Base-by-base conservation (phyloP, 2,329 filamentous ascomycete genomes). In the Fusarium sp. region DNA sequence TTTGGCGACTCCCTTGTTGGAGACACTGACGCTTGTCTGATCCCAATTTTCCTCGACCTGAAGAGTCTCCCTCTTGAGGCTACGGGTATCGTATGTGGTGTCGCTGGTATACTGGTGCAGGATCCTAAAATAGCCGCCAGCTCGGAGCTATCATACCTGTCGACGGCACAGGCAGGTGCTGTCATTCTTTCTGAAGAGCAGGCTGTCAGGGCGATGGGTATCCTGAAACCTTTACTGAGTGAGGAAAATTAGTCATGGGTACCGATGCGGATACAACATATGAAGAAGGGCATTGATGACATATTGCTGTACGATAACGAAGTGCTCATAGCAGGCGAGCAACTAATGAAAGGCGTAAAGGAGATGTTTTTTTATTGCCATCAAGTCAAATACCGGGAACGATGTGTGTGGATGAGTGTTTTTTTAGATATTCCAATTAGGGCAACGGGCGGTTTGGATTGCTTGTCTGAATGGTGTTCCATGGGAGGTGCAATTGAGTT, bases 61-160 rank as follows among this genome's bases (percentile, higher is more conserved):
- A 89, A 88, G 20, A 89, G 88, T 41, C 82, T 98, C 40, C 92
- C 95, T 0, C 85, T 95, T 41, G 93, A 97, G 78, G 94, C 93
- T 9, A 97, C 94, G 0, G 95, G 95, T 23, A 97, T 99, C 60
- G 93, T 99, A 5, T 97, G 94, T 72, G 95, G 96, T 30, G 93
- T 99, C 3, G 94, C 95, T 0, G 93, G 94, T 28, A 87, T 89
- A 56, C 83, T 98, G 30, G 91, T 94, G 1, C 88, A 92, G 50
- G 92, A 92, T 45, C 90, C 93, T 78, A 80, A 84, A 56, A 81
- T 81, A 71, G 77, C 78, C 34, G 81, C 82, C 62, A 84, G 80
- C 70, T 88, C 93, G 1, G 94, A 97, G 77, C 89, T 98, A 80
- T 95, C 91, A 60, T 98, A 97, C 78, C 83, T 98, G 66, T 96